A percentile compares a stretch with the other conserved stretches of the same genome.
These are phyloP conservation scores for Podila verticillata DNA, from an alignment of 192 early-diverging fungal species.

Conservation along the genomic window DNA sequence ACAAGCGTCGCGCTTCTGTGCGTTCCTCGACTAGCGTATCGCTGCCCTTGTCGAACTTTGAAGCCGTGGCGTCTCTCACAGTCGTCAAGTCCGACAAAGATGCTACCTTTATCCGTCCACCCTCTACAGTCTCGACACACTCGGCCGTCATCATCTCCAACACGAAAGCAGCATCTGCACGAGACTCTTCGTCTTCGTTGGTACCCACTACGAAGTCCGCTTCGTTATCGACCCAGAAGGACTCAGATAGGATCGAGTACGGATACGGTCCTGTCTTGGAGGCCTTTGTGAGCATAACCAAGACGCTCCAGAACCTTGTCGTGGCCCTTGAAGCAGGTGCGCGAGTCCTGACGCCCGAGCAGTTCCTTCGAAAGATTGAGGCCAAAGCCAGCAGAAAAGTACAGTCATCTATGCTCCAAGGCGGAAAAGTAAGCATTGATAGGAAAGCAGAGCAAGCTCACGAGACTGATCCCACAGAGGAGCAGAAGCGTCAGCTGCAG, in stretches of 20 bases:
- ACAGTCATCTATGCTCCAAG: not conserved
- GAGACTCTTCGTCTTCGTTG: not conserved
- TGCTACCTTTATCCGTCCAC: too few species aligned
- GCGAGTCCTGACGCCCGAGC: constrained; percentile 19
- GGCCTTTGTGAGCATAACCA: constrained; percentile 16
- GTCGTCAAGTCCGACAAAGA: too few species aligned
- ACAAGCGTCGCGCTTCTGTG: too few species aligned
- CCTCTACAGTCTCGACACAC: too few species aligned
- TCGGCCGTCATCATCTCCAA: too few species aligned
- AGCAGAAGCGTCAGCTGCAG: not conserved
- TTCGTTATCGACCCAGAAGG: not conserved
- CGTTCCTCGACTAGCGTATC: too few species aligned
- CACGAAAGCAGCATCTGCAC: too few species aligned
- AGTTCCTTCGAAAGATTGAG: not conserved
- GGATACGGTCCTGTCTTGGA: constrained; percentile 1
- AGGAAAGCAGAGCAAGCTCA: not conserved
- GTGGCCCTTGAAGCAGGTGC: constrained; percentile 11
- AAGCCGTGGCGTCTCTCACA: too few species aligned
- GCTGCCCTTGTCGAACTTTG: too few species aligned
- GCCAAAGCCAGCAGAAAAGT: not conserved
- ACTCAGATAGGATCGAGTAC: not conserved
- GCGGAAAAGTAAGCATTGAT: not conserved
- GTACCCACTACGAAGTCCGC: not conserved
- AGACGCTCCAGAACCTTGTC: constrained; percentile 33
- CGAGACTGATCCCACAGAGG: not conserved